phyloP scores from a whole-genome alignment of 2,329 filamentous ascomycete genomes.

The Graphiopsis chlorocephala region DNA sequence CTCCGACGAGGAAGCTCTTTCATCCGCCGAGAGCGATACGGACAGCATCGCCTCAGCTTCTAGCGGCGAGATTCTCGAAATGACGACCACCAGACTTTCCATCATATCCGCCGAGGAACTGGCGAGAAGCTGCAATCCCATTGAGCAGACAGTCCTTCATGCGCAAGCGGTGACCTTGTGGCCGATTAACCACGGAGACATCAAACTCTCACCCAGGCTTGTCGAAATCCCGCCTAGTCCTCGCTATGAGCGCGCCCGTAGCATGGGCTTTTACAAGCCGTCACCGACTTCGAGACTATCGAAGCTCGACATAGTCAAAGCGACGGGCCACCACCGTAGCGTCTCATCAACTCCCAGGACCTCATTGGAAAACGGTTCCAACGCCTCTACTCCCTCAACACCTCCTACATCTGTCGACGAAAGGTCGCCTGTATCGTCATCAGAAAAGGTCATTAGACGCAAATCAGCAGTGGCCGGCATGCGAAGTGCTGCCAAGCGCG shows the following conservation, averaged over 20 bases:
- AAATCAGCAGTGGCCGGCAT: constrained; percentile 13
- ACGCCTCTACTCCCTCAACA: constrained; percentile 9
- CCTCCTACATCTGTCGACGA: constrained; percentile 16
- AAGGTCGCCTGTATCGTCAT: constrained; percentile 7
- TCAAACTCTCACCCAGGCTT: constrained; percentile 5
- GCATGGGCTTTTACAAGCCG: constrained; percentile 1
- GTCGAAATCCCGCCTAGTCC: constrained; percentile 16
- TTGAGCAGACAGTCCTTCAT: not conserved
- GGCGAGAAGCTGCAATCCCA: constrained; percentile 2
- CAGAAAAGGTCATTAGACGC: constrained; percentile 2
- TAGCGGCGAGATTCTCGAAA: constrained; percentile 15
- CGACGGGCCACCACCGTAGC: constrained; percentile 5
- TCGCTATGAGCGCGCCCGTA: not conserved
- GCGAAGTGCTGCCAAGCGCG: not conserved
- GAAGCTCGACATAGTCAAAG: not conserved
- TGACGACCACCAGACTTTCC: constrained; percentile 11
- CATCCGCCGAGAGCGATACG: constrained; percentile 13
- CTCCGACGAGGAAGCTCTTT: constrained; percentile 15
- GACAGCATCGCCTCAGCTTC: constrained; percentile 14
- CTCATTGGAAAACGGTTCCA: constrained; percentile 3
- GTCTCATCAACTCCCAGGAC: constrained; percentile 1
- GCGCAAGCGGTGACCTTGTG: constrained; percentile 11
- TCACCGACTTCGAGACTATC: not conserved
- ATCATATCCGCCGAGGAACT: constrained; percentile 11
- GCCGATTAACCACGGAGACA: constrained; percentile 7